Evolutionary conservation across 2,329 filamentous ascomycete genomes (phyloP).

Genomic region (Hypocreales sp.): DNA sequence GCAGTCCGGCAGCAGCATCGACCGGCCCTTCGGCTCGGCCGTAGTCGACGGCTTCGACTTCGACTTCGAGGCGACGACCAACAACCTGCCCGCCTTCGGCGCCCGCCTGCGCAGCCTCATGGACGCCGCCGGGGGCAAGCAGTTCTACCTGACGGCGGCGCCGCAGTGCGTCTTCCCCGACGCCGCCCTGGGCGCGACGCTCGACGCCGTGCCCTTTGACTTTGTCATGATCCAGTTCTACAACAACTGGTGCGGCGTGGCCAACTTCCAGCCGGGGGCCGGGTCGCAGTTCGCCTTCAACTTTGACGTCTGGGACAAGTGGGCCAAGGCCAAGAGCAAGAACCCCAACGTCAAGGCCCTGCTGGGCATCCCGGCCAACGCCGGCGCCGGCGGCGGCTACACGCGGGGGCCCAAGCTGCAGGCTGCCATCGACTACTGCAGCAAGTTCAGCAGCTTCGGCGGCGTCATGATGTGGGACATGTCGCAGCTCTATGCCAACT

Average conservation of each 20-base stretch:
- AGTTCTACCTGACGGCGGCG: constrained; percentile 47
- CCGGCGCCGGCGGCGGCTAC: constrained; percentile 41
- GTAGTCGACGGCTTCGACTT: constrained; percentile 64
- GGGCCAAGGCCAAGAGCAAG: constrained; percentile 42
- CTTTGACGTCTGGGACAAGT: constrained; percentile 48
- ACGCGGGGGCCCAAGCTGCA: constrained; percentile 27
- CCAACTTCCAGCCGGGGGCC: constrained; percentile 29
- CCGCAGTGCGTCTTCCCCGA: constrained; percentile 57
- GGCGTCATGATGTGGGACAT: constrained; percentile 59
- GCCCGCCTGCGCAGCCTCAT: constrained; percentile 39
- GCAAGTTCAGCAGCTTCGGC: constrained; percentile 43
- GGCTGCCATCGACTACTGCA: constrained; percentile 35
- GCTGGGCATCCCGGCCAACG: constrained; percentile 42
- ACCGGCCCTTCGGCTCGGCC: constrained; percentile 51
- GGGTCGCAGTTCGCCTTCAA: constrained; percentile 39
- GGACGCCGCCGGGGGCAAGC: constrained; percentile 34
- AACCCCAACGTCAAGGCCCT: constrained; percentile 47
- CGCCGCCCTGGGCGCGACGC: constrained; percentile 37
- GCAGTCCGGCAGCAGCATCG: constrained; percentile 21
- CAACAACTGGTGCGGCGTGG: constrained; percentile 50
- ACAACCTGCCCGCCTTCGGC: constrained; percentile 47
- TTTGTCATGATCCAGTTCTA: constrained; percentile 52
- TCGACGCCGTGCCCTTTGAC: constrained; percentile 41
- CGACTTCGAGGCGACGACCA: constrained; percentile 48
- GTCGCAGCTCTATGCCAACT: constrained; percentile 42